Base-by-base conservation (phyloP, 495 filamentous ascomycete genomes). In the Annulohypoxylon maeteangense region DNA sequence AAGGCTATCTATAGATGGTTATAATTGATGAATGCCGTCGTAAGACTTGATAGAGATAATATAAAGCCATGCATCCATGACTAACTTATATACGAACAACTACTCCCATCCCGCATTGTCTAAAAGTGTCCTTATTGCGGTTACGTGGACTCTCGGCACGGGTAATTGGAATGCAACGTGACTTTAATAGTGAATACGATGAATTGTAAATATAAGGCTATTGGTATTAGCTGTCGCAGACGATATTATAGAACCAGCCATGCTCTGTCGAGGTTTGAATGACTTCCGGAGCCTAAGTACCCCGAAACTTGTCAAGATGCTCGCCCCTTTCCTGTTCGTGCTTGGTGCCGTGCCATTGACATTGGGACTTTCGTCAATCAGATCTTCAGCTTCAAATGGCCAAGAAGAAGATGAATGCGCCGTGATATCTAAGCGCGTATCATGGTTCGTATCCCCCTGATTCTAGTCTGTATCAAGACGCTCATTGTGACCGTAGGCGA, bases 401-500 rank as follows among this genome's bases (percentile, higher is more conserved):
- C 29, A 54, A 25, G 56, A 34, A 7, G 1, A 25, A 12, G 51
- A 58, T 31, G 63, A 61, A 16, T 67, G 64, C 25, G 53, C 45
- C 23, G 36, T 25, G 14, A 60, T 18, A 32, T 44, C 64, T 25
- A 56, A 47, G 23, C 64, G 56, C n/a, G 27, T 54, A 23, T 23
- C 64, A 61, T 67, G 64, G 64, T 67, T 20, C 4, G 56, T 60
- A 22, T 32, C 29, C n/a, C 25, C 5, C 42, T 20, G 5, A 11
- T 1, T n/a, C 27, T 51, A 1, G 8, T 1, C 32, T 18, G 3
- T 22, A 32, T 7, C 45, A 10, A 53, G 16, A 34, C 53, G n/a
- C 34, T 67, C 10, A 67, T 2, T 45, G 40, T 27, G 22, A 34
- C 22, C 16, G 18, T 36, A 80, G 82, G 83, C 73, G 78, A 22